phyloP scores from a whole-genome alignment of 495 filamentous ascomycete species.

The Penicillium desertorum region DNA sequence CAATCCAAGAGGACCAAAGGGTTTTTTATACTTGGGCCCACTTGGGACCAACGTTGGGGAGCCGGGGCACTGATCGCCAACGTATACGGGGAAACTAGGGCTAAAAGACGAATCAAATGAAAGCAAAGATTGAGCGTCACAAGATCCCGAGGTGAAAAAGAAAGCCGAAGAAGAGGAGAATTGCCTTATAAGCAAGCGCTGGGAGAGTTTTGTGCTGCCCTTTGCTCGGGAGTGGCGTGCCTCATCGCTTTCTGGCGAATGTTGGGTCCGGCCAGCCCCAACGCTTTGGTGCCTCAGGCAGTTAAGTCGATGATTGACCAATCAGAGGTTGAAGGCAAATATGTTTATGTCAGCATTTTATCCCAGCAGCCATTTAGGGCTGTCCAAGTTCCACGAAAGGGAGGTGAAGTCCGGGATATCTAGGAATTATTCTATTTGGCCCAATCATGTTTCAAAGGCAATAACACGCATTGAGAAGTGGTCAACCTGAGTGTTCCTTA shows the following conservation, averaged over 20 bases:
- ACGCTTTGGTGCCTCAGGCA: conserved; percentile 30
- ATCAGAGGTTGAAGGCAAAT: conserved; percentile 5
- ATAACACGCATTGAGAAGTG: background rate
- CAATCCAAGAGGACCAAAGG: conserved; percentile 13
- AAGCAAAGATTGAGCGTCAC: conserved; percentile 23
- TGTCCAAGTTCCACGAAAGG: background rate
- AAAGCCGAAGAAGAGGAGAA: conserved; percentile 6
- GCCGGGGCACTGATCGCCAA: conserved; percentile 25
- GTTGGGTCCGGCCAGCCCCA: conserved; percentile 37
- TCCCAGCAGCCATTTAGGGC: background rate
- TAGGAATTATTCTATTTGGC: background rate
- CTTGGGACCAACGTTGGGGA: conserved; percentile 35
- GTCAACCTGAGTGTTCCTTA: background rate
- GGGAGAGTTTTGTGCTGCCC: conserved; percentile 5
- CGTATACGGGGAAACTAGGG: conserved; percentile 26
- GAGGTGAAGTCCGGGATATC: background rate
- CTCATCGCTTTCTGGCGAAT: conserved; percentile 22
- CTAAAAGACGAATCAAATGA: conserved; percentile 16
- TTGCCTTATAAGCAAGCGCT: background rate
- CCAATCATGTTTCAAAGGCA: background rate
- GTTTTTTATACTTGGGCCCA: conserved; percentile 33
- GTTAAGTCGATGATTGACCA: background rate
- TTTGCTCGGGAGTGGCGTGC: conserved; percentile 22
- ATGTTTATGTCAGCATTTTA: background rate
- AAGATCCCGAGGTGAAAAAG: conserved; percentile 38